Evolutionary conservation across 495 filamentous ascomycete genomes (phyloP), one percentile per base, ranked within the genome.

Genomic region (Delitschia confertaspora): DNA sequence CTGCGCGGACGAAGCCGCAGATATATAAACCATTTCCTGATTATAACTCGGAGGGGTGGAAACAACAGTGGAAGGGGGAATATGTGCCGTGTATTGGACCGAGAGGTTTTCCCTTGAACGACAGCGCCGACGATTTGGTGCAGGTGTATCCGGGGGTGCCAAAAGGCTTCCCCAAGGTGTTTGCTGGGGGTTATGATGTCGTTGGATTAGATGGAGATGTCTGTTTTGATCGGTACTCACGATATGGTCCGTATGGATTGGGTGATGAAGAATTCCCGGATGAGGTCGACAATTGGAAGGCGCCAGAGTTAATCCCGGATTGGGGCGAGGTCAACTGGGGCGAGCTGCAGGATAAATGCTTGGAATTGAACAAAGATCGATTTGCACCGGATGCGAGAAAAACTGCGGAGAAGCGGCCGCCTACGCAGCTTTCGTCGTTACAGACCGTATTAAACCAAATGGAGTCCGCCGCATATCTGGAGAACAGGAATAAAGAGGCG

Each of bases 241-340:
- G 73, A n/a, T 72, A 68, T 34, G 70, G 65, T 2, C 62, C 70
- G 0, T 76, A 76, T 47, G 73, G 74, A 1, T 65, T 62, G 22
- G 65, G 60, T 7, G 62, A 69, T 13, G 60, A 64, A 7, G 42
- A 57, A 16, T 74, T 69, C 42, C 63, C 68, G 40, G 53, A 65
- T 9, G 57, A 60, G 5, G 63, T 65, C 36, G 56, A 62, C 5
- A 14, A 53, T 17, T 33, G 51, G 49, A 46, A 41, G 22, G 50
- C 51, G 7, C 51, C 56, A 33, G 46, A 64, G 26, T 53, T 51
- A 8, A 54, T 80, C 3, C 47, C n/a, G 1, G 61, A 78, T 11
- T 91, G 83, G 84, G 65, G 76, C 20, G 62, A 62, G 0, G 73
- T 87, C 17, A 66, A 75, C 38, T 94, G 87, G 87, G 76, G 79